Conservation (phyloP, 2,329 filamentous ascomycete species). For the Lachnellula hyalina region DNA sequence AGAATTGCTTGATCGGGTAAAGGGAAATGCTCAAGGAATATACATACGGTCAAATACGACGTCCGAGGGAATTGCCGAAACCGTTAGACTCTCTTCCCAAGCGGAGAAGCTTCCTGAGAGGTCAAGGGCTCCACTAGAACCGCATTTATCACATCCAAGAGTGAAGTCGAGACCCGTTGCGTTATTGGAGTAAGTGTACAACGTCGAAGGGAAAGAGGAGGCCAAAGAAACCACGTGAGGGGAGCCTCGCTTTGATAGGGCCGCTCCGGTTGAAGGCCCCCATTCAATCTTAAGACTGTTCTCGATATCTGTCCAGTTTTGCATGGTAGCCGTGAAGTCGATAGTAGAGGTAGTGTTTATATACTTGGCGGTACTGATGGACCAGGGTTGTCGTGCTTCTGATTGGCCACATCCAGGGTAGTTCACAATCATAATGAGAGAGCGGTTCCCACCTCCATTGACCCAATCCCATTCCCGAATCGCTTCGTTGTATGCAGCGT, state of each 20-base stretch:
- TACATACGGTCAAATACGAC: not conserved
- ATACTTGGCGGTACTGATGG: not conserved
- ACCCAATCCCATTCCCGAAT: constrained; percentile 8
- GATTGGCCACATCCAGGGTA: constrained; percentile 1
- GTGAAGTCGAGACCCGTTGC: not conserved
- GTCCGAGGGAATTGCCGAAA: not conserved
- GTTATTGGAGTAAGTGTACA: not conserved
- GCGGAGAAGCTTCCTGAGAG: constrained; percentile 1
- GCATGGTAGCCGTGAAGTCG: constrained; percentile 4
- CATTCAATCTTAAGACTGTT: constrained; percentile 3
- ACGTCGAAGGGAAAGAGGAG: not conserved
- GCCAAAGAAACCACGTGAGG: not conserved
- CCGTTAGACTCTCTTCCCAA: not conserved
- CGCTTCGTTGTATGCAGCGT: constrained; percentile 1
- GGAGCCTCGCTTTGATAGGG: not conserved
- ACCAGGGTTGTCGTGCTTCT: constrained; percentile 4
- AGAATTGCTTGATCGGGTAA: too few relatives aligned
- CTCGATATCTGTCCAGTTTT: constrained; percentile 3
- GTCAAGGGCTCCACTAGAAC: not conserved
- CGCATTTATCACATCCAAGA: constrained; percentile 6
- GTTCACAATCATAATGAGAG: constrained; percentile 11
- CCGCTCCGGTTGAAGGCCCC: not conserved
- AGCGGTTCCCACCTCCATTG: not conserved
- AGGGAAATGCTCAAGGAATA: too few relatives aligned
- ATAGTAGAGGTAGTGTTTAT: constrained; percentile 1